phyloP scores from a whole-genome alignment of 495 filamentous ascomycete species.

The Hypoxylon lenormandii region DNA sequence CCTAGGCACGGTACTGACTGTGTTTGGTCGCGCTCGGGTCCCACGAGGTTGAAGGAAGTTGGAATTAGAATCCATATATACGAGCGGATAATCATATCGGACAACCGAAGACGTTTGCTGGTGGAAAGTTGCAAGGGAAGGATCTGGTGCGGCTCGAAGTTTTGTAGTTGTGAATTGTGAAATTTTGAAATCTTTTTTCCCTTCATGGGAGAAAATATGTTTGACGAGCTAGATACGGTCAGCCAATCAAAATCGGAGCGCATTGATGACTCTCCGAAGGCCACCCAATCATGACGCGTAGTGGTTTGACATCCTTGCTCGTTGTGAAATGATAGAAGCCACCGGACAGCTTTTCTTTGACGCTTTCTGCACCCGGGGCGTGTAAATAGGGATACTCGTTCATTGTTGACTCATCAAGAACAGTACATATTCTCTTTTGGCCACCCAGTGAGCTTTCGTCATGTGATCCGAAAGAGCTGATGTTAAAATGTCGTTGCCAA shows the following conservation, averaged over 20 bases:
- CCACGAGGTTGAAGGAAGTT: too few relatives aligned
- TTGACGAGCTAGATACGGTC: conserved; percentile 37
- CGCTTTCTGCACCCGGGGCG: conserved; percentile 22
- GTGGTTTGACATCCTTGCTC: conserved; percentile 33
- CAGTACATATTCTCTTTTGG: conserved; percentile 13
- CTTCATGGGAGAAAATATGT: conserved; percentile 36
- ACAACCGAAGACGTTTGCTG: too few relatives aligned
- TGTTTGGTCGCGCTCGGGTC: not conserved
- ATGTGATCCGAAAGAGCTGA: conserved; percentile 40
- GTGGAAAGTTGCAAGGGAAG: not conserved
- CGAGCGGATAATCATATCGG: too few relatives aligned
- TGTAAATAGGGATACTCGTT: conserved; percentile 15
- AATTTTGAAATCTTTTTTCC: conserved; percentile 15
- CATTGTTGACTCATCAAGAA: conserved; percentile 45
- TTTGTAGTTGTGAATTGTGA: not conserved
- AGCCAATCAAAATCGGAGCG: conserved; percentile 51
- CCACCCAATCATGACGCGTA: conserved; percentile 53
- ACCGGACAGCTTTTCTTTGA: conserved; percentile 27
- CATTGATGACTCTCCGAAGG: conserved; percentile 40
- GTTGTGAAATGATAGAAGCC: conserved; percentile 50
- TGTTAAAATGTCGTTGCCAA: conserved; percentile 41
- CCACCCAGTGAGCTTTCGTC: conserved; percentile 27
- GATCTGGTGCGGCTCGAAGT: not conserved
- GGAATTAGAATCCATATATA: too few relatives aligned
- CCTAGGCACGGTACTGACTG: not conserved